Base-by-base conservation (phyloP, 805 yeast genomes). In the Tetrapisispora phaffii region DNA sequence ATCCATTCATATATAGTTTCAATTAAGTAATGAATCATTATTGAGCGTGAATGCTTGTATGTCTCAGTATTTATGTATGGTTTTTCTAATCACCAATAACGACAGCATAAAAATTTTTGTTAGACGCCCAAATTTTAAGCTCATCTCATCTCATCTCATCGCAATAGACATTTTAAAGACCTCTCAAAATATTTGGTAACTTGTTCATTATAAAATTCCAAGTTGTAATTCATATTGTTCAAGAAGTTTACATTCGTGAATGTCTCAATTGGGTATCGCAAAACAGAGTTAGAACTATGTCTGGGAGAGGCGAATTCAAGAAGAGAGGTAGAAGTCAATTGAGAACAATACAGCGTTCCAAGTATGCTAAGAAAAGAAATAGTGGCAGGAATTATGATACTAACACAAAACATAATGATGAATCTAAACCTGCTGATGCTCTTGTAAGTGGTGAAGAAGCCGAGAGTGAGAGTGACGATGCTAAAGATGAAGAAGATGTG, bases 301-400 rank as follows among this genome's bases (percentile, higher is more conserved):
- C 34, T 26, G 41, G 41, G 19, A 38, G 19, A 19, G 9, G 8
- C 12, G 44, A 34, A 8, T 17, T 24, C 8, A 37, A 23, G 20
- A 67, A 71, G 50, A 50, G 65, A 49, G 93, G 90, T 2, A 71
- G 93, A 59, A 71, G 71, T 42, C 79, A 79, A 48, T 56, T 78
- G 56, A 72, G 93, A 60, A 68, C 69, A 2, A 75, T 82, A 24
- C 75, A 76, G 8, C 73, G 85, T 63, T 72, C 80, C 3, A 65
- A 77, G 15, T 38, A 38, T 16, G 44, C 40, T 16, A 42, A 42
- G 3, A 41, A 71, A 51, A 67, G 78, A 28, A 47, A 36, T 10
- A 56, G 50, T 12, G 55, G 50, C 12, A 26, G 10, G 15, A 10
- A 50, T 45, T 16, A 45, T 41, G 50, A 39, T 16, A 54, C 44